Evolutionary conservation across 495 filamentous ascomycete species (phyloP), one percentile per base, ranked within the genome.

Genomic region (Cercophora sp.): DNA sequence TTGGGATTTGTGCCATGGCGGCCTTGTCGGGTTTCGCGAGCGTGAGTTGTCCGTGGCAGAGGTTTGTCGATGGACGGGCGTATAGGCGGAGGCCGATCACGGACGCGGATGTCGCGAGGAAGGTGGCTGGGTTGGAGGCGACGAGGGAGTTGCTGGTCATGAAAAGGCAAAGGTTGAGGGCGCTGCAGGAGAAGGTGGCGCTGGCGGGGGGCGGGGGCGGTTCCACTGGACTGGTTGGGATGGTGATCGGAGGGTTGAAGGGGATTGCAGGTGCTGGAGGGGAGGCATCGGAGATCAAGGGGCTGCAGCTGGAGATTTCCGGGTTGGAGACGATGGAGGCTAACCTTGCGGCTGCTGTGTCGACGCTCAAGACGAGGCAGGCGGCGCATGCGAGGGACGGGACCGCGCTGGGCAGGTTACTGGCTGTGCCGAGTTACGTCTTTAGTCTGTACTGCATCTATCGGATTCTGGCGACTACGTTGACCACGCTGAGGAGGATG

Each of bases 1-100:
- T 91, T 59, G 88, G 88, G 10, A 86, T 92, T 25, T 85, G 82
- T 45, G 70, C 89, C 26, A 91, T 93, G 88, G 87, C 88, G 8
- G 71, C 88, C 18, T 71, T 93, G 26, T 86, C 88, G 16, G 88
- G 88, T 9, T 93, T 92, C 60, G 88, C 88, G 19, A 86, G 85
- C 19, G 84, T 93, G 31, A 87, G 83, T 39, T 83, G 84, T 8
- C 81, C 88, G 22, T 91, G 88, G 88, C 85, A 91, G 62, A 87
- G 78, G 24, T 89, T 92, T 66, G 79, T 80, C 11, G 79, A 78
- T 19, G 79, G 79, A 43, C 63, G 73, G 44, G 55, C 63, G 10
- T 58, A 60, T 48, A 50, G 56, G 26, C 57, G 61, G 27, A 72
- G 79, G 42, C 78, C 74, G 11, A 77, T 89, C 9, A 86, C 81